Percentiles rank a stretch among this genome's conserved stretches.
Evolutionary conservation across 75 land plant genomes (phyloP).

Genomic region (Ceratopteris richardii): DNA sequence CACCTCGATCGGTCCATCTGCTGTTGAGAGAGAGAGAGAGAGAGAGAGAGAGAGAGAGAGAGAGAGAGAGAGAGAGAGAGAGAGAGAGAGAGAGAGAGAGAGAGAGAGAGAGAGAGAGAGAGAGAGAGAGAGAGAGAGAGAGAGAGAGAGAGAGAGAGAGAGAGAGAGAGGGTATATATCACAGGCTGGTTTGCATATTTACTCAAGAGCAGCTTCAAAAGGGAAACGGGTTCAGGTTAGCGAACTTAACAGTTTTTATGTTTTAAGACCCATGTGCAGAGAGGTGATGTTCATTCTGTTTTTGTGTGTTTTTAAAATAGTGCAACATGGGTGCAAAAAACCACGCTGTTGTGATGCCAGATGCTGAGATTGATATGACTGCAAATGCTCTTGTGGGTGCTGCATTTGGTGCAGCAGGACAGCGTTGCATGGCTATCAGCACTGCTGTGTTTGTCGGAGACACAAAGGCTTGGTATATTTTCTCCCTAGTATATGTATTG

Average conservation of each 20-base stretch:
- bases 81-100: not conserved
- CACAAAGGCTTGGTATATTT: conserved; percentile 54
- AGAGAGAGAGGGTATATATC: not conserved
- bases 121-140: not conserved
- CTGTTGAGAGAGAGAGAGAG: no score
- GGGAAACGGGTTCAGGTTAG: conserved; percentile 84
- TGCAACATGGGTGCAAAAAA: conserved; percentile 91
- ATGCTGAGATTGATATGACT: conserved; percentile 72
- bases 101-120: not conserved
- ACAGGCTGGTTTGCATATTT: conserved; percentile 83
- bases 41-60: no score
- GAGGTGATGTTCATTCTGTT: no score
- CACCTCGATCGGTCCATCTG: no score
- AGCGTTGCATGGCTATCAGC: conserved; percentile 79
- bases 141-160: not conserved
- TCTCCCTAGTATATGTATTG: no score
- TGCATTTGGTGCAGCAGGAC: conserved; percentile 93
- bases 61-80: not conserved
- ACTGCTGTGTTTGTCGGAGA: conserved; percentile 85
- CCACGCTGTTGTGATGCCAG: conserved; percentile 90
- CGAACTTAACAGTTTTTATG: no score
- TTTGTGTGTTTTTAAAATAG: no score
- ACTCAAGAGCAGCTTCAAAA: conserved; percentile 75
- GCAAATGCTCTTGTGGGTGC: conserved; percentile 75
- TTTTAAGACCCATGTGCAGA: no score